phyloP scores from a whole-genome alignment of 2,329 filamentous ascomycete species.

The Allantophomopsis lycopodina region DNA sequence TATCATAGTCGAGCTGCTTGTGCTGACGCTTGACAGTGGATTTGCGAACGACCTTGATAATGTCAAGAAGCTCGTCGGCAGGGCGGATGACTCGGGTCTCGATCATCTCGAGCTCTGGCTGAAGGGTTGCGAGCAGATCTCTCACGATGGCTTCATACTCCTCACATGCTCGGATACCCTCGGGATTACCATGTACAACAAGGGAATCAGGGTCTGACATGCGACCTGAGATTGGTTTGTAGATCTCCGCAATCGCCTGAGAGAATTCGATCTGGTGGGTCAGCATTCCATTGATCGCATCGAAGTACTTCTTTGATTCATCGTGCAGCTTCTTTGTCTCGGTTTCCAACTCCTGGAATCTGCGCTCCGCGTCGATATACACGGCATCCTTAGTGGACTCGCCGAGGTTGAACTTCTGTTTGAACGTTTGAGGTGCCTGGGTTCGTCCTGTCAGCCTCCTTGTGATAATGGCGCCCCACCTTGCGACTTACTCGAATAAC shows the following conservation, averaged over 20 bases:
- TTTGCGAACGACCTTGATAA: constrained; percentile 93
- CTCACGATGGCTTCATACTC: constrained; percentile 88
- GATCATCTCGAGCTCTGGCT: constrained; percentile 95
- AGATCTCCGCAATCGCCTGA: constrained; percentile 88
- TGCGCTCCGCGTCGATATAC: constrained; percentile 86
- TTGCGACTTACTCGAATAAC: constrained; percentile 56
- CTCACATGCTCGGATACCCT: constrained; percentile 89
- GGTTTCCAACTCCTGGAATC: constrained; percentile 84
- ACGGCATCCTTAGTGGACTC: constrained; percentile 91
- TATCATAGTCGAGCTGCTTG: constrained; percentile 94
- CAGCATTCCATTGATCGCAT: constrained; percentile 97
- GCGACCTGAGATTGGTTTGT: constrained; percentile 94
- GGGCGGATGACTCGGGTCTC: constrained; percentile 82
- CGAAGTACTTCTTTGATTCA: constrained; percentile 94
- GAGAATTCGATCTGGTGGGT: constrained; percentile 97
- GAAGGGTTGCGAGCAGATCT: constrained; percentile 76
- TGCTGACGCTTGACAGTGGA: constrained; percentile 81
- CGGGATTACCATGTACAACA: constrained; percentile 72
- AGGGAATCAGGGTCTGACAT: constrained; percentile 84
- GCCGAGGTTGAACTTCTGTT: constrained; percentile 85
- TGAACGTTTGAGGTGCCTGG: constrained; percentile 81
- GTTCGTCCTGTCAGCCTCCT: constrained; percentile 6
- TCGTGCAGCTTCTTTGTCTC: constrained; percentile 96
- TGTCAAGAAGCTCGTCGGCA: constrained; percentile 82
- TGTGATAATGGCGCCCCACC: background rate